Percentiles rank a stretch among this genome's conserved stretches.
Evolutionary conservation across 2,329 filamentous ascomycete genomes (phyloP).

Genomic region (Cyclaneusma minus): DNA sequence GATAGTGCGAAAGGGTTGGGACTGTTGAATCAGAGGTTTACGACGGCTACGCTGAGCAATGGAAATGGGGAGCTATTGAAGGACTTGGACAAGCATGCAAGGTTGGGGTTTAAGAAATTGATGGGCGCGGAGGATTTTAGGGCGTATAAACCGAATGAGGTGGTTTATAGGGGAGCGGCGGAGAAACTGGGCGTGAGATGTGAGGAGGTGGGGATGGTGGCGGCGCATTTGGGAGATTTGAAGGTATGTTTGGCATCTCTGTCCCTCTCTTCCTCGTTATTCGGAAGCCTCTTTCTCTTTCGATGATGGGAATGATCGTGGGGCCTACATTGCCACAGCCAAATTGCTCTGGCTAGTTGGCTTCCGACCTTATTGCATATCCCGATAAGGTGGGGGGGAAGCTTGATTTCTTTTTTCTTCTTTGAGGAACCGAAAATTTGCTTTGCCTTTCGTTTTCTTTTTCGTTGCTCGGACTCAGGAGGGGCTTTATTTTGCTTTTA

Average conservation of each 20-base stretch:
- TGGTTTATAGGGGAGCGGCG: conserved; percentile 54
- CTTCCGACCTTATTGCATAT: too few relatives aligned
- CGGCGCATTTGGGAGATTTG: conserved; percentile 58
- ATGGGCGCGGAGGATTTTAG: conserved; percentile 55
- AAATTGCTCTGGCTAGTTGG: too few relatives aligned
- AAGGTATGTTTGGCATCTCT: too few relatives aligned
- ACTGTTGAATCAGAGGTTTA: conserved; percentile 33
- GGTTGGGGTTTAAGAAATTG: conserved; percentile 44
- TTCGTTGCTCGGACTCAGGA: too few relatives aligned
- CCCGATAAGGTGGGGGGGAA: too few relatives aligned
- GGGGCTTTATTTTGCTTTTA: too few relatives aligned
- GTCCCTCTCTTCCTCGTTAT: neutral
- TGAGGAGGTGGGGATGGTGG: conserved; percentile 59
- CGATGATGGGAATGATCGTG: too few relatives aligned
- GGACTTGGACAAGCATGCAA: conserved; percentile 44
- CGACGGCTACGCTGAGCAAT: conserved; percentile 58
- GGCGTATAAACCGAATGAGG: conserved; percentile 58
- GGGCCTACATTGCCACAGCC: too few relatives aligned
- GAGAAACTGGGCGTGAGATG: conserved; percentile 32
- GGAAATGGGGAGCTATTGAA: conserved; percentile 52
- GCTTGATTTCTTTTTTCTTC: too few relatives aligned
- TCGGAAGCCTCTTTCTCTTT: neutral
- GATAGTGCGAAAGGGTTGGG: conserved; percentile 43
- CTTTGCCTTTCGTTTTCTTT: too few relatives aligned
- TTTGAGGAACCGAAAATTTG: too few relatives aligned